Percentiles rank a stretch among this genome's conserved stretches.
These are phyloP conservation scores for Plasmodium ovale DNA, from an alignment of 169 alveolate species.

Conservation along the genomic window DNA sequence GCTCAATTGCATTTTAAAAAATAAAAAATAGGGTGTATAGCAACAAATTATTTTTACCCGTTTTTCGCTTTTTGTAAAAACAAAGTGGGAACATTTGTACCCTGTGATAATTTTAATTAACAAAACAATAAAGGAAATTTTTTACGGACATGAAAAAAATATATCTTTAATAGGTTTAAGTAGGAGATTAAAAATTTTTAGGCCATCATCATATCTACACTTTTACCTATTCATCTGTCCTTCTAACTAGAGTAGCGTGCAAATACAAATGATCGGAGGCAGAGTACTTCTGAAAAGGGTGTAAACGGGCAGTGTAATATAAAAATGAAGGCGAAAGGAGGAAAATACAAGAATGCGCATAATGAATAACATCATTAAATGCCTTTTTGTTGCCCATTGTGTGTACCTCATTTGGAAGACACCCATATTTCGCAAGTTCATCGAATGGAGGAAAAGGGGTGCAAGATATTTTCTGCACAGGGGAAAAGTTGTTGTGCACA, in stretches of 20 bases:
- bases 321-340: not conserved
- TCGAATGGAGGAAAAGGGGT: conserved; percentile 42
- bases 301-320: not conserved
- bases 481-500: not conserved
- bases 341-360: conserved; percentile 12
- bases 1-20: too few relatives aligned
- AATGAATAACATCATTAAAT: too few relatives aligned
- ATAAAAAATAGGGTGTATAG: too few relatives aligned
- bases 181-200: too few relatives aligned
- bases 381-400: not conserved
- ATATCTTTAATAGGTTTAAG: too few relatives aligned
- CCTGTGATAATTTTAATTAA: too few relatives aligned
- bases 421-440: conserved; percentile 52
- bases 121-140: not conserved
- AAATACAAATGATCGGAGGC: conserved; percentile 69
- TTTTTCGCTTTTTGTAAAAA: too few relatives aligned
- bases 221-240: conserved; percentile 1
- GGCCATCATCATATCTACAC: not conserved
- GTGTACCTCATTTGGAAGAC: conserved; percentile 63
- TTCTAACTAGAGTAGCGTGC: conserved; percentile 69
- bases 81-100: too few relatives aligned
- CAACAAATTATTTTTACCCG: too few relatives aligned
- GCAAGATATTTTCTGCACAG: conserved; percentile 52
- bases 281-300: conserved; percentile 43
- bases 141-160: too few relatives aligned